These are phyloP conservation scores for Grosmannia serpens DNA, from an alignment of 2,329 filamentous ascomycete species.

Conservation along the genomic window DNA sequence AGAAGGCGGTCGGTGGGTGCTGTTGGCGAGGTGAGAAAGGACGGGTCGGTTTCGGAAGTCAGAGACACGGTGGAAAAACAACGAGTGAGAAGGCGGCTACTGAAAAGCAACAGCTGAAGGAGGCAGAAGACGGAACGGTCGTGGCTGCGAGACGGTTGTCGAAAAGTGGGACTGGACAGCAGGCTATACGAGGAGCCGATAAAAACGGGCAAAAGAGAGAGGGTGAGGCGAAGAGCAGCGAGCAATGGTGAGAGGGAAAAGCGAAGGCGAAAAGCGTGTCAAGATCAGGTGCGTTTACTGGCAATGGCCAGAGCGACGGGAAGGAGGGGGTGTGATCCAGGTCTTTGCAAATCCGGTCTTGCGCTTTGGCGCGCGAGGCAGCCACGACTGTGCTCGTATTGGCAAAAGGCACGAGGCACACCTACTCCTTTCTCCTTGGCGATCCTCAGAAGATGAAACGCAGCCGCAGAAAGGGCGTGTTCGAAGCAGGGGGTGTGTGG, in stretches of 20 bases:
- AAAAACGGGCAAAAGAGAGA: background rate
- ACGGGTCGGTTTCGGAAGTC: background rate
- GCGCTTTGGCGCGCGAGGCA: background rate
- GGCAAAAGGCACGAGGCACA: background rate
- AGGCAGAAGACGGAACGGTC: background rate
- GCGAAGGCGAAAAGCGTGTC: background rate
- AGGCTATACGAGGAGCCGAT: background rate
- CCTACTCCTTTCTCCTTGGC: background rate
- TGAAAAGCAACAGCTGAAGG: background rate
- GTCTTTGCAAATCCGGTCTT: background rate
- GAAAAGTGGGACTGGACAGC: background rate
- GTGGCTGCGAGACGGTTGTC: background rate
- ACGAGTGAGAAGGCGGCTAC: background rate
- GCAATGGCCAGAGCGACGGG: background rate
- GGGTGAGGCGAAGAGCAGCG: background rate
- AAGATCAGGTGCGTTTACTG: background rate
- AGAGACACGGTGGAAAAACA: background rate
- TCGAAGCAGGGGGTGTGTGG: background rate
- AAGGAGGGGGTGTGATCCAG: background rate
- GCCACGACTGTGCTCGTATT: background rate
- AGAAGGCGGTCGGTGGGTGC: background rate
- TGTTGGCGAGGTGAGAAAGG: background rate
- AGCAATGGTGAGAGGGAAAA: background rate
- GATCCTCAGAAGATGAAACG: conserved; percentile 1
- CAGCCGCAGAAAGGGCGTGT: background rate